Evolutionary conservation across 768 basidiomycete species (phyloP), one percentile per base, ranked within the genome.

Genomic region (Postia placenta): DNA sequence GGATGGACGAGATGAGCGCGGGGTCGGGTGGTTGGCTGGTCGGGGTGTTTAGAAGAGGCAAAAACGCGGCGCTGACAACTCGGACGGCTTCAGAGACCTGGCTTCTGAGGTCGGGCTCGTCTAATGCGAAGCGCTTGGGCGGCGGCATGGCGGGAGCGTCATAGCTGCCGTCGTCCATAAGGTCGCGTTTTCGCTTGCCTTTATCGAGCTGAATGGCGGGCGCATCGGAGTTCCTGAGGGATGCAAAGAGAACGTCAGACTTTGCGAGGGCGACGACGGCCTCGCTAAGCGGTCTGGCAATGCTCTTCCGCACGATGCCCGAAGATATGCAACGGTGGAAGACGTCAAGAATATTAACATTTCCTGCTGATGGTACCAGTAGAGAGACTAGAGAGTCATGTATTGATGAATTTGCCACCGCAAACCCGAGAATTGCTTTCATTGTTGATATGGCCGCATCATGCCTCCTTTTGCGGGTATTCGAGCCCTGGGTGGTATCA

Each of bases 181-280:
- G 75, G 48, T 81, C 82, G 3, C 86, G 77, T 63, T 85, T 88
- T 36, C 87, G 79, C 62, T 90, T 89, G n/a, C 83, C 82, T 55
- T 76, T 80, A 60, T 84, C 79, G 1, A 83, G 75, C 52, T 83
- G 77, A 4, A 79, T 70, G 0, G 78, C 74, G 22, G 84, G 67
- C 12, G 80, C 78, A 46, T 81, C 78, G 6, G 83, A 85, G 48
- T 78, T 80, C 39, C 78, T 77, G 52, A 86, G 70, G 15, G 72
- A 76, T 2, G 80, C 76, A 59, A 90, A 89, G 5, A 89, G 74
- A 9, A 64, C 60, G 41, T 83, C 81, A 0, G 83, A 85, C 47
- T 79, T 72, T 6, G 85, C 85, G 28, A 90, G 68, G 11, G 75
- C 69, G 30, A 90, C 72, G n/a, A 89, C 65, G 17, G 75, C 63